Evolutionary conservation across 164 flowering plant species (phyloP).

Genomic region (Tetracentron sinense): DNA sequence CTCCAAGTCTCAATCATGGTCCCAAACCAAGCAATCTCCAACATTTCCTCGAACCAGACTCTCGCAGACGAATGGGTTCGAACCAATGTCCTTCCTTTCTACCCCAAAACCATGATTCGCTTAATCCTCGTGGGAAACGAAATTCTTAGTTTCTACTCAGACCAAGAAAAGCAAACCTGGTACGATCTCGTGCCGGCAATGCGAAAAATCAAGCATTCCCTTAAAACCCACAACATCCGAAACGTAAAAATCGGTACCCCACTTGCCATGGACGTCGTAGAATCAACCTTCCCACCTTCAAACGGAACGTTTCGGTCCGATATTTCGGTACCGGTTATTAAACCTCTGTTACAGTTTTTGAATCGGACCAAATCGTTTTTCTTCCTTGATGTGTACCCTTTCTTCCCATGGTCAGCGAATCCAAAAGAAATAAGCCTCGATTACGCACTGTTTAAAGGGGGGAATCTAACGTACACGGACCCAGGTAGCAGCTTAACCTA

Average conservation of each 20-base stretch:
- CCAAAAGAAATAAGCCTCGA: conserved; percentile 46
- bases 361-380: conserved; percentile 72
- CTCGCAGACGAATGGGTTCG: conserved; percentile 65
- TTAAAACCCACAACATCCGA: conserved; percentile 30
- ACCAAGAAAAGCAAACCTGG: conserved; percentile 34
- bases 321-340: conserved; percentile 43
- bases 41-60: conserved; percentile 49
- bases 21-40: conserved; percentile 59
- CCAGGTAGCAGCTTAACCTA: conserved; percentile 53
- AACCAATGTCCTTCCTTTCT: conserved; percentile 56
- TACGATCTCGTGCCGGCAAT: conserved; percentile 70
- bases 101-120: conserved; percentile 57
- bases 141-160: conserved; percentile 37
- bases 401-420: conserved; percentile 64
- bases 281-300: conserved; percentile 78
- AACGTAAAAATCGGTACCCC: conserved; percentile 81
- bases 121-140: conserved; percentile 86
- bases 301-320: conserved; percentile 72
- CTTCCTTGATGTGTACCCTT: conserved; percentile 81
- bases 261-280: conserved; percentile 68
- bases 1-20: conserved; percentile 79
- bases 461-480: conserved; percentile 44
- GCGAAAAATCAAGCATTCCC: conserved; percentile 41
- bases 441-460: conserved; percentile 53
- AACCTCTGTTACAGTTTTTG: conserved; percentile 70